A percentile compares a stretch with the other conserved stretches of the same genome.
These are phyloP conservation scores for Ziziphus jujuba DNA, from an alignment of 306 rosid species.

Conservation along the genomic window DNA sequence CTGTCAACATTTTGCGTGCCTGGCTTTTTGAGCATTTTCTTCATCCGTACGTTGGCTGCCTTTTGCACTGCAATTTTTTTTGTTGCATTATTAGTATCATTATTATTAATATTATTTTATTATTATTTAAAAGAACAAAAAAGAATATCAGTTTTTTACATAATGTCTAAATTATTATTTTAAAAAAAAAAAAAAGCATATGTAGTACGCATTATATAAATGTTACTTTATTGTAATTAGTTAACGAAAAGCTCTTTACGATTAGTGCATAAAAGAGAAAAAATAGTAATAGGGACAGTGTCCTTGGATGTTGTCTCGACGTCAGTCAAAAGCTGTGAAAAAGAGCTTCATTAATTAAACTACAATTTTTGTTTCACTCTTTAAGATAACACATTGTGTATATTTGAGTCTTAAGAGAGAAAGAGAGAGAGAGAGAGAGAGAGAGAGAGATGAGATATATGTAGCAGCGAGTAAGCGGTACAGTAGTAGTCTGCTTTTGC, in stretches of 20 bases:
- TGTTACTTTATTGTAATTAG: no score
- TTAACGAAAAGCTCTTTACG: neutral
- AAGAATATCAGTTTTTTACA: no score
- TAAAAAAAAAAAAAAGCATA: no score
- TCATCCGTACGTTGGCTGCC: slow-evolving; percentile 78
- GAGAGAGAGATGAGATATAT: no score
- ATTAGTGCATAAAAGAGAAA: slow-evolving; percentile 28
- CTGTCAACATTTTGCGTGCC: slow-evolving; percentile 94
- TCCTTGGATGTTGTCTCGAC: slow-evolving; percentile 41
- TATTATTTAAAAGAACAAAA: no score
- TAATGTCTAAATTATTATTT: no score
- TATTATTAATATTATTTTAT: neutral
- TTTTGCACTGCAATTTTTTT: neutral
- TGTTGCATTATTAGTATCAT: neutral
- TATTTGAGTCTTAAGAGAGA: slow-evolving; percentile 19
- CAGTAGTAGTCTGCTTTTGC: slow-evolving; percentile 3
- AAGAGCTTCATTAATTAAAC: slow-evolving; percentile 29
- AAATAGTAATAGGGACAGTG: slow-evolving; percentile 41
- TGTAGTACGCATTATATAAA: no score
- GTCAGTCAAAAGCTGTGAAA: slow-evolving; percentile 42
- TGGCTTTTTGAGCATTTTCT: slow-evolving; percentile 99
- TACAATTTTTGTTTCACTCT: slow-evolving; percentile 22
- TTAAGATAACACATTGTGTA: slow-evolving; percentile 12
- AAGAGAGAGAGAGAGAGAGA: no score
- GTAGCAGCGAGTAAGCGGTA: slow-evolving; percentile 35